These are phyloP conservation scores for Gentiana straminea DNA, from an alignment of 257 asterid species.

Conservation along the genomic window DNA sequence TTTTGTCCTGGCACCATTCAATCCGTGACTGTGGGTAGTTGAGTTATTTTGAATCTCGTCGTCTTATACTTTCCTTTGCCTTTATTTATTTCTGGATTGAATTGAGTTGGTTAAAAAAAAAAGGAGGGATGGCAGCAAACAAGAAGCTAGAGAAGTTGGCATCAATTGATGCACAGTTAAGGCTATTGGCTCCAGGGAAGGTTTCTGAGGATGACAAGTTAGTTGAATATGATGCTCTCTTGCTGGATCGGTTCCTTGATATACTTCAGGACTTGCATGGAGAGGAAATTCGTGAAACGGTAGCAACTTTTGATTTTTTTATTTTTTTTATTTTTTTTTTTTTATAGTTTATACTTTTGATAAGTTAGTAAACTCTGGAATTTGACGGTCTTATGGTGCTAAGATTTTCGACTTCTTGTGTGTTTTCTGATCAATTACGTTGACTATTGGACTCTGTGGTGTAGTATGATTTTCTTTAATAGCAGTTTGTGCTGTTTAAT, in stretches of 20 bases:
- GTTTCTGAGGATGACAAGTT: constrained; percentile 96
- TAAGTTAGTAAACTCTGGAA: too few relatives aligned
- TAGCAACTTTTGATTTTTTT: constrained; percentile 18
- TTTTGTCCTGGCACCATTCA: constrained; percentile 12
- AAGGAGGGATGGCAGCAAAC: constrained; percentile 17
- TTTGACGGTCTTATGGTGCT: too few relatives aligned
- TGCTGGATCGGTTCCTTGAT: constrained; percentile 89
- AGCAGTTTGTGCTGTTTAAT: too few relatives aligned
- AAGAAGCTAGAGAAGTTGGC: constrained; percentile 70
- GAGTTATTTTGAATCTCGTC: constrained; percentile 32
- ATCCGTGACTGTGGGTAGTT: constrained; percentile 35
- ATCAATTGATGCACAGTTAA: constrained; percentile 89
- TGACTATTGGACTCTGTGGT: too few relatives aligned
- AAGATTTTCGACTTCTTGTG: too few relatives aligned
- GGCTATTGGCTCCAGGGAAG: constrained; percentile 83
- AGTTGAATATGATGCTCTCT: constrained; percentile 90
- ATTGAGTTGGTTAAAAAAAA: background rate
- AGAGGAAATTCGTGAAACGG: constrained; percentile 79
- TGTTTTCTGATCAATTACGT: too few relatives aligned
- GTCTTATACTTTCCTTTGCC: constrained; percentile 4
- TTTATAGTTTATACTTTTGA: too few relatives aligned
- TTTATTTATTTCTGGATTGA: constrained; percentile 1
- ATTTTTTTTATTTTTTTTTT: background rate
- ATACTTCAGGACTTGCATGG: constrained; percentile 95
- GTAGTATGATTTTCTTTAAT: too few relatives aligned